Base-by-base conservation (phyloP, 2,329 filamentous ascomycete genomes). In the Sarocladium oryzae region DNA sequence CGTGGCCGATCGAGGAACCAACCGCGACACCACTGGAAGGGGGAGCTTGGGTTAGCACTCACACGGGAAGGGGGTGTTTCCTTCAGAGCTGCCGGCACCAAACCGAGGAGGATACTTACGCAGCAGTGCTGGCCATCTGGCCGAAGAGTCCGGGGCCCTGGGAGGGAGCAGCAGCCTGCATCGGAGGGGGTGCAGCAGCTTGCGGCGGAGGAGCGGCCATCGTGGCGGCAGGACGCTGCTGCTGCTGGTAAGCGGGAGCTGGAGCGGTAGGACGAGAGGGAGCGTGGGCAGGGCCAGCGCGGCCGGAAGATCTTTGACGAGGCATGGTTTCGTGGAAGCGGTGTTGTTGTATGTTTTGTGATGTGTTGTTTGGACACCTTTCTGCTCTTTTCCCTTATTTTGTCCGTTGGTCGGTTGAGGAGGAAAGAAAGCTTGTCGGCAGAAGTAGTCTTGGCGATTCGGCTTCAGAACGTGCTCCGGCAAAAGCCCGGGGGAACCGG, bases 41-140 rank as follows among this genome's bases (percentile, higher is more conserved):
- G 10, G n/a, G 20, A 40, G 28, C 13, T 7, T 30, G 7, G 13
- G 28, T 30, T 30, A 30, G 28, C 28, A 30, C n/a, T n/a, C n/a
- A n/a, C n/a, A n/a, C n/a, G n/a, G n/a, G n/a, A n/a, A n/a, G n/a
- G n/a, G n/a, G n/a, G n/a, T n/a, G n/a, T n/a, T n/a, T n/a, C n/a
- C n/a, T n/a, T n/a, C n/a, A n/a, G n/a, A n/a, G n/a, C n/a, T n/a
- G n/a, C n/a, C n/a, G n/a, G n/a, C n/a, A n/a, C n/a, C n/a, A 24
- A 24, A 15, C 7, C 33, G 18, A 38, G 28, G 36, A 48, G 16
- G 32, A n/a, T n/a, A 84, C 90, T 76, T 85, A 97, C 92, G 93
- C 93, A 69, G 93, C 93, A 53, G 93, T 99, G 66, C 85, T 90
- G 59, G 93, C 93, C 88, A 99, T 96, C 78, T 97, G 89, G 54